Evolutionary conservation across 139 green algal genomes (phyloP).

Genomic region (Coelastrella sp.): DNA sequence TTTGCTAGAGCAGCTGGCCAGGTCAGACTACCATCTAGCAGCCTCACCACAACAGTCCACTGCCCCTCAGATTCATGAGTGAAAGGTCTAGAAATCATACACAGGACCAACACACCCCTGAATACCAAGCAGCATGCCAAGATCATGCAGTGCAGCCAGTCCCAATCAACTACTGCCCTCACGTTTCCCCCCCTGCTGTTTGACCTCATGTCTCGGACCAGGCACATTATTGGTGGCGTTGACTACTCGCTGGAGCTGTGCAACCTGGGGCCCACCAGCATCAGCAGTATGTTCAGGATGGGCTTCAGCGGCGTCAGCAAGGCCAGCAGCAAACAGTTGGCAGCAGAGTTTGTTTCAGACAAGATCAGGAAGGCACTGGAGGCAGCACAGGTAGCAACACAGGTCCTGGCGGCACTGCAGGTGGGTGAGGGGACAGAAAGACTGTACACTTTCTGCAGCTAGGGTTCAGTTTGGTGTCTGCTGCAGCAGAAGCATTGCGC

Average conservation of each 20-base stretch:
- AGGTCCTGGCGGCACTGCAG: slow-evolving; percentile 57
- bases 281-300: slow-evolving; percentile 23
- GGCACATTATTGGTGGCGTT: slow-evolving; percentile 61
- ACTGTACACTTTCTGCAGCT: not conserved
- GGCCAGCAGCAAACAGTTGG: slow-evolving; percentile 31
- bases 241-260: slow-evolving; percentile 51
- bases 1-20: slow-evolving; percentile 68
- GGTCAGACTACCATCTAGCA: not conserved
- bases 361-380: slow-evolving; percentile 59
- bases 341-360: slow-evolving; percentile 30
- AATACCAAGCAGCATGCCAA: too few species aligned
- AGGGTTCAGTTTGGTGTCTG: too few species aligned
- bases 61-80: too few species aligned
- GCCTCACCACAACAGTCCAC: too few species aligned
- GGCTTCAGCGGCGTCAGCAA: slow-evolving; percentile 49
- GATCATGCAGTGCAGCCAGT: too few species aligned
- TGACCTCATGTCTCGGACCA: not conserved
- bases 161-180: too few species aligned
- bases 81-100: too few species aligned
- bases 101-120: too few species aligned
- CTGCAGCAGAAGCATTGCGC: too few species aligned
- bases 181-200: not conserved
- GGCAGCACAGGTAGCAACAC: slow-evolving; percentile 49
- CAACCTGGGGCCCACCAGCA: not conserved
- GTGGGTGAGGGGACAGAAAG: not conserved